These are phyloP conservation scores for Fusarium heterosporum DNA, from an alignment of 2,329 filamentous ascomycete genomes.

Conservation along the genomic window DNA sequence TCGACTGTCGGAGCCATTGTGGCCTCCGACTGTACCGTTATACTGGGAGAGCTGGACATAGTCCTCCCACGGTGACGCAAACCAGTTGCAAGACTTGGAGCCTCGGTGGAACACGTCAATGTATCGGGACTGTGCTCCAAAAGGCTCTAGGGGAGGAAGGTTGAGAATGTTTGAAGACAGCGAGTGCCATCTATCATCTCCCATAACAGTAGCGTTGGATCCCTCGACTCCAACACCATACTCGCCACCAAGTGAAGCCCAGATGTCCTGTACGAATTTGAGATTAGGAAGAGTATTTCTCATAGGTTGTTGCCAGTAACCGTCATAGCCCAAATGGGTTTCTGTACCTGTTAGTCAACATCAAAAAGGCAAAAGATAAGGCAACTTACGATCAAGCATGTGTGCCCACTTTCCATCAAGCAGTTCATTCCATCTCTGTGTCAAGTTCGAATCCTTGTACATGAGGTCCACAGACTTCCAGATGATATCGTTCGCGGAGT, in stretches of 20 bases:
- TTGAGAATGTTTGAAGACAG: slow-evolving; percentile 55
- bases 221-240: slow-evolving; percentile 51
- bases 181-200: slow-evolving; percentile 64
- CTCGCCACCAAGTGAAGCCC: slow-evolving; percentile 62
- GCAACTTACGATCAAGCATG: slow-evolving; percentile 30
- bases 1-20: slow-evolving; percentile 48
- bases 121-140: slow-evolving; percentile 49
- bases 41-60: slow-evolving; percentile 49
- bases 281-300: slow-evolving; percentile 71
- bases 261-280: slow-evolving; percentile 61
- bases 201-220: slow-evolving; percentile 51
- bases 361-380: rapidly evolving
- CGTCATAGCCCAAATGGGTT: slow-evolving; percentile 66
- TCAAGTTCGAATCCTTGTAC: slow-evolving; percentile 37
- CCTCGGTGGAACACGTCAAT: slow-evolving; percentile 54
- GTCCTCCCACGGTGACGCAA: slow-evolving; percentile 48
- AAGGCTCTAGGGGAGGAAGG: slow-evolving; percentile 49
- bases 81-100: slow-evolving; percentile 48
- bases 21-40: slow-evolving; percentile 48
- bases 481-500: slow-evolving; percentile 60
- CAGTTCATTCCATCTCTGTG: slow-evolving; percentile 35
- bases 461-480: slow-evolving; percentile 35
- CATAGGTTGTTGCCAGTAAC: slow-evolving; percentile 77
- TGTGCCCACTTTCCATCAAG: slow-evolving; percentile 39
- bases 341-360: slow-evolving; percentile 44